Evolutionary conservation across 75 land plant genomes (phyloP).

Genomic region (Isoetes taiwanensis): DNA sequence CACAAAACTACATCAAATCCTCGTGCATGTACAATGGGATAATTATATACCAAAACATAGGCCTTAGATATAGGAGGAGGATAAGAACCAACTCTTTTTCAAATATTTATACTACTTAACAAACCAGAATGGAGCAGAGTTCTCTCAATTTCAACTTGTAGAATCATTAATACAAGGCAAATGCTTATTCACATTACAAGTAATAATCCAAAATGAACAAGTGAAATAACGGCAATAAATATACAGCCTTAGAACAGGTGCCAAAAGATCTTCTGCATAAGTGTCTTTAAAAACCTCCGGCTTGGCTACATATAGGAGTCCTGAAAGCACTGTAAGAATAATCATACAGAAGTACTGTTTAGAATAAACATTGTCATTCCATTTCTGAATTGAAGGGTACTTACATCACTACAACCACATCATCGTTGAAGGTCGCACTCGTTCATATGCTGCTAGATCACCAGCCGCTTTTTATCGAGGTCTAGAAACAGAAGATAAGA

Average conservation of each 20-base stretch:
- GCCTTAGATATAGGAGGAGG: background rate
- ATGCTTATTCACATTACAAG: background rate
- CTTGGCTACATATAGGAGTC: constrained; percentile 75
- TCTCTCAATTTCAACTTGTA: background rate
- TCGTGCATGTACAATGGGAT: background rate
- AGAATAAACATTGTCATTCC: background rate
- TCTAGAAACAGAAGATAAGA: constrained; percentile 21
- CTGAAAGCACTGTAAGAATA: constrained; percentile 46
- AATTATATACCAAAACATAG: background rate
- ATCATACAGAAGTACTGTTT: background rate
- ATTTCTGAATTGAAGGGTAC: constrained; percentile 17
- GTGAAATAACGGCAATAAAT: background rate
- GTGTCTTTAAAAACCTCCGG: constrained; percentile 96
- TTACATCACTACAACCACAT: constrained; percentile 93
- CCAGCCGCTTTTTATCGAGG: constrained; percentile 63
- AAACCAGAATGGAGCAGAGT: too few species aligned
- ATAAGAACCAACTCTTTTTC: too few species aligned
- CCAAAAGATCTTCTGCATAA: constrained; percentile 66
- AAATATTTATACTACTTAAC: too few species aligned
- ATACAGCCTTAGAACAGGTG: constrained; percentile 79
- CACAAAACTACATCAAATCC: background rate
- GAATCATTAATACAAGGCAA: background rate
- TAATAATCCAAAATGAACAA: background rate
- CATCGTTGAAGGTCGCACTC: constrained; percentile 59
- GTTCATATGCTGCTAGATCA: constrained; percentile 70